Conservation (phyloP, 305 asterid genomes). For the Fraxinus albicans region DNA sequence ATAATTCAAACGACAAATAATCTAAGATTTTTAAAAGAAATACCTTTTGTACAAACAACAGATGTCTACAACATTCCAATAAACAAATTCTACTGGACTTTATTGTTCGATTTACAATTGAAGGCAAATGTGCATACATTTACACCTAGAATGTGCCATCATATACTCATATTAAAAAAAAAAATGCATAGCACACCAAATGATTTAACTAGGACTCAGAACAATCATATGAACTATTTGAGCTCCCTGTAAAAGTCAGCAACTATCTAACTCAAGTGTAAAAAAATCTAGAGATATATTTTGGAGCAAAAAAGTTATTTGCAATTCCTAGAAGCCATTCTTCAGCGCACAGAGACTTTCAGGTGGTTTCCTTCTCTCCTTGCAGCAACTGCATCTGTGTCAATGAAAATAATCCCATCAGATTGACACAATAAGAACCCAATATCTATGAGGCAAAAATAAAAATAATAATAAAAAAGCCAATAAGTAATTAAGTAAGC, state of each 20-base stretch:
- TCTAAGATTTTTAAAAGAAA: background rate
- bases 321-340: slow-evolving; percentile 39
- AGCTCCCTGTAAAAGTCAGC: background rate
- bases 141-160: slow-evolving; percentile 7
- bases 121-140: slow-evolving; percentile 12
- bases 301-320: slow-evolving; percentile 22
- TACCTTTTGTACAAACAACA: slow-evolving; percentile 8
- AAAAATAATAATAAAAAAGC: slow-evolving; percentile 5
- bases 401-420: slow-evolving; percentile 42
- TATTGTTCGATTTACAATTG: slow-evolving; percentile 15
- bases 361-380: slow-evolving; percentile 41
- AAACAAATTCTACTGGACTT: background rate
- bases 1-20: background rate
- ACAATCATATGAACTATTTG: slow-evolving; percentile 2
- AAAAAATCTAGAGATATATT: slow-evolving; percentile 6
- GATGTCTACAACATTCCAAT: slow-evolving; percentile 3
- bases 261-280: slow-evolving; percentile 11
- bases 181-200: background rate
- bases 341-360: slow-evolving; percentile 43
- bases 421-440: slow-evolving; percentile 38
- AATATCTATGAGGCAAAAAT: slow-evolving; percentile 13
- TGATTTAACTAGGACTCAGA: slow-evolving; percentile 8
- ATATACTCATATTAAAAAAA: background rate
- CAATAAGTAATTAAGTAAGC: background rate
- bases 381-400: slow-evolving; percentile 44